phyloP scores from a whole-genome alignment of 768 basidiomycete genomes.

The Kwoniella bestiolae region DNA sequence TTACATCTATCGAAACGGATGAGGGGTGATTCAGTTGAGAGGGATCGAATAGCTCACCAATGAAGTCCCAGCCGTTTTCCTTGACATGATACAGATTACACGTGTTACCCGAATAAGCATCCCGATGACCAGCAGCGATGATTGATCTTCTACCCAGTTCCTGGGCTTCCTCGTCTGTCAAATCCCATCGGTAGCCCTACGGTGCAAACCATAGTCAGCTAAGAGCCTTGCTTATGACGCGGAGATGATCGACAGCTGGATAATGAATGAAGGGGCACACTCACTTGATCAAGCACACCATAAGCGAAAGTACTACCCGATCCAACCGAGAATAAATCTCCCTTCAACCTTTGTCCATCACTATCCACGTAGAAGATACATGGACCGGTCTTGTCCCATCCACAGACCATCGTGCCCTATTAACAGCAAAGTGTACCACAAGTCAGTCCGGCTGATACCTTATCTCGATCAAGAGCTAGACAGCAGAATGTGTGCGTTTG shows the following conservation, averaged over 20 bases:
- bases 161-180: constrained; percentile 89
- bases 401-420: constrained; percentile 99
- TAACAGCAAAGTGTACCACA: not conserved
- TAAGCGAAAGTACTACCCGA: constrained; percentile 99
- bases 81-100: constrained; percentile 96
- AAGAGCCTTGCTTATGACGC: not conserved
- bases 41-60: constrained; percentile 66
- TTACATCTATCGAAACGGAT: too few species aligned
- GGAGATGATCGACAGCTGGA: too few species aligned
- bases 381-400: constrained; percentile 99
- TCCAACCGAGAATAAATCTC: constrained; percentile 97
- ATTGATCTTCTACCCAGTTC: constrained; percentile 92
- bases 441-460: not conserved
- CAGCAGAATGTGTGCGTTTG: not conserved
- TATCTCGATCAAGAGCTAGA: not conserved
- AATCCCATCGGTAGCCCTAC: constrained; percentile 71
- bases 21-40: not conserved
- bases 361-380: constrained; percentile 97
- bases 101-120: constrained; percentile 66
- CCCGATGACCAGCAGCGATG: constrained; percentile 91
- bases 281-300: constrained; percentile 95
- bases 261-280: too few species aligned
- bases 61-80: constrained; percentile 93
- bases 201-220: not conserved
- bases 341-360: constrained; percentile 92